Base-by-base conservation (phyloP, 768 basidiomycete species). In the Mycena sanguinolenta region DNA sequence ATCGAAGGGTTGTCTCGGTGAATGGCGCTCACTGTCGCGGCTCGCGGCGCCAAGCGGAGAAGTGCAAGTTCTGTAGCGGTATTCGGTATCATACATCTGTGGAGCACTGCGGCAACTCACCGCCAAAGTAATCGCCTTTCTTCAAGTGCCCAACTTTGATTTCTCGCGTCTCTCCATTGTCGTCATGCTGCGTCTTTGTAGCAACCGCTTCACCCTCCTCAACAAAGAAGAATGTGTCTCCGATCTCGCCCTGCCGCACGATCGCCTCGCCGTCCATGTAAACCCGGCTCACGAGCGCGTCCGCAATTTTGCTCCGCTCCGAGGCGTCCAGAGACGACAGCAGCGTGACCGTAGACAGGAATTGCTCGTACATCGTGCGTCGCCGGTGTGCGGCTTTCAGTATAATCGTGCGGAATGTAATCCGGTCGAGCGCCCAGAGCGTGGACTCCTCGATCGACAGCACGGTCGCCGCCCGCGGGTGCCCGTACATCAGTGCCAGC, bases 71-170 rank as follows among this genome's bases (percentile, higher is more conserved):
- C 97, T 99, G 81, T 44, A 60, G 42, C 69, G 28, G 42, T 70
- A 28, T 21, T 63, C 28, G 65, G 55, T 50, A 64, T 34, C 23
- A 9, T 9, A 36, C 32, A 36, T n/a, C 1, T 34, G 39, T 21
- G 32, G 39, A 28, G 49, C 55, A 27, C 9, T 36, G 19, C 19
- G 6, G 9, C 21, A 6, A 74, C 90, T 79, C 73, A 96, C 97
- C 97, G 82, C 97, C 97, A 83, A 99, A 99, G 85, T 99, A 99
- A 79, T 99, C 97, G 9, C 97, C 97, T 77, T 96, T 95, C 76
- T 85, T 88, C 62, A 95, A 87, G 63, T 84, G 88, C 7, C 92
- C 93, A 14, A 99, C 94, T 17, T 87, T 82, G 58, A 94, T 86
- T 75, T 94, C 91, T 30, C 84, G 86, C 78, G 82, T 78, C 54